Base-by-base conservation (phyloP, 208 protist species). In the Leishmania tropica region DNA sequence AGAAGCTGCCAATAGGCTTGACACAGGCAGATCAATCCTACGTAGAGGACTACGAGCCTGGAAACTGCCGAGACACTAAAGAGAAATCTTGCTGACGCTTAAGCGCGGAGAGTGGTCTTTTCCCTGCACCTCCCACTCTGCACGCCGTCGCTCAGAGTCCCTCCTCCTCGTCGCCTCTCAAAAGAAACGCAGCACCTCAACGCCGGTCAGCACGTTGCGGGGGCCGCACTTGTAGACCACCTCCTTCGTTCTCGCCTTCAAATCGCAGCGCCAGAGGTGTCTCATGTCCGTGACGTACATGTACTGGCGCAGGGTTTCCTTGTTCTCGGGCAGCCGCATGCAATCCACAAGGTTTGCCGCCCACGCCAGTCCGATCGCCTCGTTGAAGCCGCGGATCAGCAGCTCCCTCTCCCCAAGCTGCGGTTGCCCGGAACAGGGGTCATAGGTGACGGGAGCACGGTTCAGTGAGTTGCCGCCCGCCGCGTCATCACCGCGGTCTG, bases 351-450 rank as follows among this genome's bases (percentile, higher is more conserved):
- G 78, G 70, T 65, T 84, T 11, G 86, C 85, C 6, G 88, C 85
- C 88, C 88, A 91, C 37, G 80, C 64, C 37, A 91, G 42, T 11
- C 85, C 88, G 53, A 91, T 91, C 45, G 88, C 72, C 64, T 91
- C 88, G 15, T 72, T 75, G 70, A 91, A 91, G 48, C 85, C 88
- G 28, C 68, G 74, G 51, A 91, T 53, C 28, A 91, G 58, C 17
- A 84, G 37, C 71, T 91, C 88, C 45, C 62, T 79, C 45, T 64
- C 65, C 24, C 84, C 85, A 37, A 91, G 75, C 58, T 79, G 48
- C 24, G 83, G 85, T 65, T 78, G 48, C 2, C 79, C 70, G 48
- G 45, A 73, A 37, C 70, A 76, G 65, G 37, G 47, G 45, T 87
- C 53, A 81, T 85, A 87, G 47, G 77, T 73, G 58, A 88, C 28